Conservation (phyloP, 441 rosid genomes). For the Arabidopsis lyrata region DNA sequence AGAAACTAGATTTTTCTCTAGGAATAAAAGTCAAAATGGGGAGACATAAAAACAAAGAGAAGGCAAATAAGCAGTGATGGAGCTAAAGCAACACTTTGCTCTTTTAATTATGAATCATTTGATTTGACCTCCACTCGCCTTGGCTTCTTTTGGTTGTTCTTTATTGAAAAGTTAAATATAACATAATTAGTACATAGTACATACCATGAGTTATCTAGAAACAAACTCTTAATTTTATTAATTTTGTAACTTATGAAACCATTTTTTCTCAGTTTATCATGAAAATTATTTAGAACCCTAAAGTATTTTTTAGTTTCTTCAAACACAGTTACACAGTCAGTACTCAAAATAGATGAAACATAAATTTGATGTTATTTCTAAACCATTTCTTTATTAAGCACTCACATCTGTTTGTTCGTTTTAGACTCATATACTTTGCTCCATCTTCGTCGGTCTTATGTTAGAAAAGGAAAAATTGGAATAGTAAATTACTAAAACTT, state of each 20-base stretch:
- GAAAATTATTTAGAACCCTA: neutral
- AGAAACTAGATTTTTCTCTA: neutral
- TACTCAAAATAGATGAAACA: neutral
- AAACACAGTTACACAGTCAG: neutral
- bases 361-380: neutral
- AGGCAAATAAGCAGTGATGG: conserved; percentile 31
- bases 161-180: conserved; percentile 12
- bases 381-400: neutral
- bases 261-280: neutral
- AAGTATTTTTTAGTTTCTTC: neutral
- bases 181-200: conserved; percentile 17
- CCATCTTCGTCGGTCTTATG: neutral
- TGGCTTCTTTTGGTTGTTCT: conserved; percentile 22
- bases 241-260: neutral
- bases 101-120: conserved; percentile 36
- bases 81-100: conserved; percentile 39
- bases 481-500: neutral
- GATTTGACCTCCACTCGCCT: conserved; percentile 45
- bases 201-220: conserved; percentile 20
- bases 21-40: conserved; percentile 27
- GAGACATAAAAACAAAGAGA: neutral
- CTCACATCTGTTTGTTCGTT: neutral
- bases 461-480: neutral
- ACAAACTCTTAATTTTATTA: neutral
- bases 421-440: neutral